Conservation (phyloP, 148 eudicot species). For the Cornus florida region DNA sequence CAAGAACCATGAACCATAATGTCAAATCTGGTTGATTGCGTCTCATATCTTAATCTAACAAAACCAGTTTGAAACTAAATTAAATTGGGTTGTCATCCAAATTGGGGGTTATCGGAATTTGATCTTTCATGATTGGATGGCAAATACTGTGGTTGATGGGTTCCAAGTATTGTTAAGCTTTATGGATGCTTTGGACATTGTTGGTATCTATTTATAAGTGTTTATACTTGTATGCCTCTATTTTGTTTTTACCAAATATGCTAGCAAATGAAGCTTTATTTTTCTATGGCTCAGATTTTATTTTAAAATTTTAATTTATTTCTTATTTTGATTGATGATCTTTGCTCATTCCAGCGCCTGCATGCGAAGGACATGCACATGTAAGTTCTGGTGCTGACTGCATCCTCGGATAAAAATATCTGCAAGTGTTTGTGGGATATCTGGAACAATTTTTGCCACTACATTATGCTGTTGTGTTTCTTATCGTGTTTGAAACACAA, state of each 20-base stretch:
- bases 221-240: neutral
- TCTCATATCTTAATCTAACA: neutral
- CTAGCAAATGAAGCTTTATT: neutral
- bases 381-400: neutral
- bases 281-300: neutral
- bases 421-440: neutral
- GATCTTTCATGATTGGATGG: neutral
- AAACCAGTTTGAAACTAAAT: neutral
- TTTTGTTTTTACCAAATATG: neutral
- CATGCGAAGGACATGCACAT: neutral
- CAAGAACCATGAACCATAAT: neutral
- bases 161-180: neutral
- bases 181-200: neutral
- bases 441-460: neutral
- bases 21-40: neutral
- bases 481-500: neutral
- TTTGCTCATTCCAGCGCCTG: constrained; percentile 12
- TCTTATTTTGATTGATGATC: neutral
- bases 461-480: constrained; percentile 2
- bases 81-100: neutral
- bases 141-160: neutral
- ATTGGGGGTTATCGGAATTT: neutral
- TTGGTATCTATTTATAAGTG: neutral
- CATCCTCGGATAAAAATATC: neutral
- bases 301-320: neutral